phyloP scores from a whole-genome alignment of 352 stramenopile species.

The Phytophthora aleatoria region DNA sequence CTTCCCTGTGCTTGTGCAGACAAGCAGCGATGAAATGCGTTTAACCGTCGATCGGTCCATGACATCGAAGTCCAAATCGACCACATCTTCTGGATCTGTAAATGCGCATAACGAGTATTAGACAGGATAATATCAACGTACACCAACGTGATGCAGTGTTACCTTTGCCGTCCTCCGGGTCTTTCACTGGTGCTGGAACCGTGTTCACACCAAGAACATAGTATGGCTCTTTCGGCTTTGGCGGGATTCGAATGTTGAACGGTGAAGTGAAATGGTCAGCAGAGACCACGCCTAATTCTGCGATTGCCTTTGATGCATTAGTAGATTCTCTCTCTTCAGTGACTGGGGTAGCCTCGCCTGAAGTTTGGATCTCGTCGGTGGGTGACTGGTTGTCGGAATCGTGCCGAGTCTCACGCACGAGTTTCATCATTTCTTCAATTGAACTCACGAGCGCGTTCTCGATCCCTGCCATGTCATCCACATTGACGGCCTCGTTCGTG shows the following conservation, averaged over 20 bases:
- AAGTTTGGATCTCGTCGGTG: conserved; percentile 4
- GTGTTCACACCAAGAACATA: conserved; percentile 59
- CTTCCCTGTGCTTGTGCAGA: conserved; percentile 65
- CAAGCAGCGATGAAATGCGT: conserved; percentile 71
- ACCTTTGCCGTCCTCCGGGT: conserved; percentile 42
- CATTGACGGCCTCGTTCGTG: conserved; percentile 69
- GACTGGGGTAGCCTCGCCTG: conserved; percentile 5
- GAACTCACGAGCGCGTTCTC: conserved; percentile 62
- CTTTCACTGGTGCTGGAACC: conserved; percentile 13
- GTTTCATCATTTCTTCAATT: conserved; percentile 79
- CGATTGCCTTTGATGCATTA: conserved; percentile 9
- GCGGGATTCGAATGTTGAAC: conserved; percentile 74
- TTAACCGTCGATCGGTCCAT: conserved; percentile 85
- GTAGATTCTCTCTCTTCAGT: conserved; percentile 2
- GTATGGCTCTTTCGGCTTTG: conserved; percentile 62
- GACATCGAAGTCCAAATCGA: conserved; percentile 62
- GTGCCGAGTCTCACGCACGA: conserved; percentile 49
- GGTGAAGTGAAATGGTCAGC: conserved; percentile 72
- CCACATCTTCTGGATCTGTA: conserved; percentile 43
- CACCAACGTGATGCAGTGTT: background rate
- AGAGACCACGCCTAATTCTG: conserved; percentile 32
- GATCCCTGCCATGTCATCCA: conserved; percentile 65
- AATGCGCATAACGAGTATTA: background rate
- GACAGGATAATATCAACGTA: background rate
- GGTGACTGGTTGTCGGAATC: conserved; percentile 21